A percentile compares a stretch with the other conserved stretches of the same genome.
phyloP scores from a whole-genome alignment of 805 yeast genomes.

The Candida anglica region DNA sequence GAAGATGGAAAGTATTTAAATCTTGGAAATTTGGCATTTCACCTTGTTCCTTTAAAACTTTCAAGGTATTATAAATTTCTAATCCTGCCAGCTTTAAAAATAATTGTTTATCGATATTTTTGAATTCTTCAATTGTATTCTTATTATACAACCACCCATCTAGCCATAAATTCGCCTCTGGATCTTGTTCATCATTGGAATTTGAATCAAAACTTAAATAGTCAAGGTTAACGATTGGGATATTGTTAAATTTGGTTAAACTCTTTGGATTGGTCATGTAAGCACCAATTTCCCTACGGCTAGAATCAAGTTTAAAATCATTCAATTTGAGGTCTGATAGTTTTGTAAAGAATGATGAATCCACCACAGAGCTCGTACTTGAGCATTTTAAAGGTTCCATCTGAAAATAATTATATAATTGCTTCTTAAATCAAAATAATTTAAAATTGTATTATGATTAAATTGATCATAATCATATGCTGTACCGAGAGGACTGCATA shows the following conservation, averaged over 20 bases:
- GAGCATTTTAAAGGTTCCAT: constrained; percentile 29
- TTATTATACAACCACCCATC: constrained; percentile 49
- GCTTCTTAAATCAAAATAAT: too few relatives aligned
- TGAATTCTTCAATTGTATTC: constrained; percentile 87
- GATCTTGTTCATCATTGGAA: constrained; percentile 5
- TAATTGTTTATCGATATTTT: constrained; percentile 56
- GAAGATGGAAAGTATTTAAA: constrained; percentile 32
- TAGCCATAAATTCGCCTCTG: constrained; percentile 14
- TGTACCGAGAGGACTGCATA: too few relatives aligned
- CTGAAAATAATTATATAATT: too few relatives aligned
- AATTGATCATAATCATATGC: too few relatives aligned
- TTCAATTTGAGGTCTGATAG: constrained; percentile 73
- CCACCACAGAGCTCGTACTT: constrained; percentile 69
- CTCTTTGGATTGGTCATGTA: constrained; percentile 30
- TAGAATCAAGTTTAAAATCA: constrained; percentile 59
- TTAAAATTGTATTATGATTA: too few relatives aligned
- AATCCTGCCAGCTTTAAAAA: constrained; percentile 44
- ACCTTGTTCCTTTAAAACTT: constrained; percentile 26
- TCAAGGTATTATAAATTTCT: constrained; percentile 15
- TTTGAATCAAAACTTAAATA: constrained; percentile 22
- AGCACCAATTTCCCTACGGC: constrained; percentile 43
- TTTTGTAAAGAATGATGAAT: constrained; percentile 80
- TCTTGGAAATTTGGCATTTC: constrained; percentile 20
- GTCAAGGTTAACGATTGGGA: constrained; percentile 32
- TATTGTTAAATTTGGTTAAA: constrained; percentile 31